Evolutionary conservation across 2,329 filamentous ascomycete species (phyloP).

Genomic region (Penicillium verrucosum): DNA sequence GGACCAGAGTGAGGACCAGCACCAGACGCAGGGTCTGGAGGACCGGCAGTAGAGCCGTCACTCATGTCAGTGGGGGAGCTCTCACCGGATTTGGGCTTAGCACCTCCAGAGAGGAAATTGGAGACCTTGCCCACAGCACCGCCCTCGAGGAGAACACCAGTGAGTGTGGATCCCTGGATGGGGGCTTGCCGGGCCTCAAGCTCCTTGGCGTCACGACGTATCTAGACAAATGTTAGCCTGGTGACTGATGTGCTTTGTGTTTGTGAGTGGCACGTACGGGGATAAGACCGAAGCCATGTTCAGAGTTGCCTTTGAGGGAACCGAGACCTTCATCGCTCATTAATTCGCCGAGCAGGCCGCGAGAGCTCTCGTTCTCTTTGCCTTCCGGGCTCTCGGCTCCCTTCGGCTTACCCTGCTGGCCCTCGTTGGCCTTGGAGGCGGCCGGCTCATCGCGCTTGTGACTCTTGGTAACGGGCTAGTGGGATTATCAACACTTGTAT

Average conservation of each 20-base stretch:
- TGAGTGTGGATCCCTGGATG: slow-evolving; percentile 20
- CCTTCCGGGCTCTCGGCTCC: not conserved
- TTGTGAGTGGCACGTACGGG: slow-evolving; percentile 9
- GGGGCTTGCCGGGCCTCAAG: slow-evolving; percentile 14
- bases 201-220: slow-evolving; percentile 16
- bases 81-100: not conserved
- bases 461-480: slow-evolving; percentile 5
- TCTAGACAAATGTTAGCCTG: slow-evolving; percentile 7
- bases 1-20: slow-evolving; percentile 7
- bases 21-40: slow-evolving; percentile 5
- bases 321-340: slow-evolving; percentile 16
- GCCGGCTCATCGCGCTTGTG: slow-evolving; percentile 8
- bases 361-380: not conserved
- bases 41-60: slow-evolving; percentile 2
- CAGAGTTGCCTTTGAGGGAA: slow-evolving; percentile 11
- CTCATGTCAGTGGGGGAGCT: not conserved
- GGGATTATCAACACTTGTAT: not conserved
- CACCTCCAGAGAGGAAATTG: slow-evolving; percentile 7
- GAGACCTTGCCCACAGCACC: slow-evolving; percentile 18
- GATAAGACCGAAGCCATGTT: slow-evolving; percentile 23
- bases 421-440: not conserved
- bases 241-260: no score
- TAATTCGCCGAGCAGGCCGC: slow-evolving; percentile 5
- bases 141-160: slow-evolving; percentile 13
- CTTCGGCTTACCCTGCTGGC: not conserved